Evolutionary conservation across 2,329 filamentous ascomycete genomes (phyloP), one percentile per base, ranked within the genome.

Genomic region (Colletotrichum sp.): DNA sequence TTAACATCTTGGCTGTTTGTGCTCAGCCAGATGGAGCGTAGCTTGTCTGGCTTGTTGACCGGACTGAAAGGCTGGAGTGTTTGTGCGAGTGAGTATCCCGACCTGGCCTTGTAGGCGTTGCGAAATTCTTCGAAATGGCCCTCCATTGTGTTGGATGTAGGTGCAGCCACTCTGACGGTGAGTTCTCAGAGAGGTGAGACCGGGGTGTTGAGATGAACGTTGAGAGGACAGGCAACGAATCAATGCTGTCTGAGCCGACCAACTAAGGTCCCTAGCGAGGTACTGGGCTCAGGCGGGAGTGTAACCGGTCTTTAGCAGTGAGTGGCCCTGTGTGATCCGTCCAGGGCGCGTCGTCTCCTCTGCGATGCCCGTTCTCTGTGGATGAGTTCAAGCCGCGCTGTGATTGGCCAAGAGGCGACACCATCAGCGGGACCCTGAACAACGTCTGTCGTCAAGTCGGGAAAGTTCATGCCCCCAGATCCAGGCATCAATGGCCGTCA

Each of bases 41-140:
- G 87, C 73, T 92, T 92, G 73, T 92, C 89, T 52, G 93, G 90
- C 75, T 95, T 88, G 63, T 90, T 85, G 34, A 88, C 80, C 6
- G 94, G 91, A 65, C 94, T 85, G 75, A 94, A 88, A 44, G 96
- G 96, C 16, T 91, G 94, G 75, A 99, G 87, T 12, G 94, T 94
- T 76, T 91, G 90, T 24, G 96, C 94, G 49, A 99, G 90, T 65
- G 89, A 88, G 80, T 94, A 94, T 76, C 96, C 96, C 82, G 95
- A 92, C 72, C 90, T 88, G 34, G 87, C 84, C 64, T 87, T 84
- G 81, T 96, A 90, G 52, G 95, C 95, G 73, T 90, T 86, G 71
- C 91, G 92, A 83, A 98, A 98, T 76, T 95, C 92, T 57, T 89
- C 87, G 81, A 98, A 94, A 68, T 97, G 87, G 69, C 89, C 86